These are phyloP conservation scores for Rutidosis leptorrhynchoides DNA, from an alignment of 129 eudicot genomes.

Conservation along the genomic window DNA sequence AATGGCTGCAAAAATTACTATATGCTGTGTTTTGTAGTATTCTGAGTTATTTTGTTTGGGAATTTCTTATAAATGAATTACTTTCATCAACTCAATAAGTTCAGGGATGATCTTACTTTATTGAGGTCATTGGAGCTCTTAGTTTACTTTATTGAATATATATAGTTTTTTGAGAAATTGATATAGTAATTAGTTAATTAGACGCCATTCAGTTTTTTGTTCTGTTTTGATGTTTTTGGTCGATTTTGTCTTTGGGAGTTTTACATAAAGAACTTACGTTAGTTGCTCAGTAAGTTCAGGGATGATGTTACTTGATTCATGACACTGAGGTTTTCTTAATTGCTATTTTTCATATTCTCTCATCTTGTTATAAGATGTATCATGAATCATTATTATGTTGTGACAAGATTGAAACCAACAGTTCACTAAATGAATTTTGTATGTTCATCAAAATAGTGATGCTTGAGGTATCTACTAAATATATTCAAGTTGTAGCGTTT, in stretches of 20 bases:
- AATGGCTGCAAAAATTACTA: neutral
- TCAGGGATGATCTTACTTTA: slow-evolving; percentile 2
- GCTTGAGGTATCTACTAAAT: neutral
- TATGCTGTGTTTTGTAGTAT: neutral
- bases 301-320: neutral
- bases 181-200: too few relatives aligned
- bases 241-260: neutral
- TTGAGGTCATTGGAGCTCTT: neutral
- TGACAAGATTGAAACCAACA: neutral
- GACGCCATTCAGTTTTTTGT: too few relatives aligned
- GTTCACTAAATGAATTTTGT: neutral
- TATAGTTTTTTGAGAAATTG: too few relatives aligned
- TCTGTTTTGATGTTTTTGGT: neutral
- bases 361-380: neutral
- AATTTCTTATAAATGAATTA: neutral
- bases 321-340: neutral
- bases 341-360: neutral
- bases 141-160: neutral
- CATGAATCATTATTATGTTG: neutral
- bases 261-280: neutral
- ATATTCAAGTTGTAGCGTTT: neutral
- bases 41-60: neutral
- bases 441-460: neutral
- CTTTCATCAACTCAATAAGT: neutral
- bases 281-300: neutral